Evolutionary conservation across 495 filamentous ascomycete genomes (phyloP).

Genomic region (Podospora anserina): DNA sequence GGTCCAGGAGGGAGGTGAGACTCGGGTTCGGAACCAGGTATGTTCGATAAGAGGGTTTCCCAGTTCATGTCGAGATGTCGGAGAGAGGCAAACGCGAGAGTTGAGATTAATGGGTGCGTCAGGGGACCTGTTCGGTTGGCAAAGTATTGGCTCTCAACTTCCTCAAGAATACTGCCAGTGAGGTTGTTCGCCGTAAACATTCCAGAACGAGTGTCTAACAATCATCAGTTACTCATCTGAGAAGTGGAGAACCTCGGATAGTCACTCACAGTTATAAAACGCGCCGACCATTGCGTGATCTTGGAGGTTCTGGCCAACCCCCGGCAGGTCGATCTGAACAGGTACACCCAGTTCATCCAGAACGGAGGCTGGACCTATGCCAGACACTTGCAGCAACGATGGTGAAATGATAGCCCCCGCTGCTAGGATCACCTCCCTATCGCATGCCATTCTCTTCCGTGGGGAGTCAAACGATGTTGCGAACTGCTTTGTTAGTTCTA

Average conservation of each 20-base stretch:
- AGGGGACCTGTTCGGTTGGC: conserved; percentile 31
- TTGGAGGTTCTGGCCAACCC: conserved; percentile 63
- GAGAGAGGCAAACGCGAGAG: conserved; percentile 23
- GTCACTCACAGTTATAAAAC: conserved; percentile 37
- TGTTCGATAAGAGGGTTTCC: conserved; percentile 25
- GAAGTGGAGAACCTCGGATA: neutral
- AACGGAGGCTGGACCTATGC: conserved; percentile 53
- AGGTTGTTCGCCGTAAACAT: conserved; percentile 36
- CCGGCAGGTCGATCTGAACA: conserved; percentile 52
- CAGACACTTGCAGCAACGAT: conserved; percentile 60
- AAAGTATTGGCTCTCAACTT: conserved; percentile 32
- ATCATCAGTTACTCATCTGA: conserved; percentile 11
- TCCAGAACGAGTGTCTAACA: conserved; percentile 32
- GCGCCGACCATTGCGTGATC: conserved; percentile 59
- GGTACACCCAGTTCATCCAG: conserved; percentile 49
- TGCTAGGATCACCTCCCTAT: conserved; percentile 60
- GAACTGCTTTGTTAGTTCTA: conserved; percentile 21
- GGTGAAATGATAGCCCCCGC: conserved; percentile 60
- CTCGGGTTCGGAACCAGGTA: conserved; percentile 20
- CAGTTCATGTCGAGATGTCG: conserved; percentile 11
- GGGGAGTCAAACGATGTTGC: conserved; percentile 9
- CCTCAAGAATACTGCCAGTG: conserved; percentile 28
- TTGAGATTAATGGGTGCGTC: conserved; percentile 27
- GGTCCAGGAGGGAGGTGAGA: conserved; percentile 29
- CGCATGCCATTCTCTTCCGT: conserved; percentile 17